Base-by-base conservation (phyloP, 2,329 filamentous ascomycete species). In the Leptosphaerulina australis region DNA sequence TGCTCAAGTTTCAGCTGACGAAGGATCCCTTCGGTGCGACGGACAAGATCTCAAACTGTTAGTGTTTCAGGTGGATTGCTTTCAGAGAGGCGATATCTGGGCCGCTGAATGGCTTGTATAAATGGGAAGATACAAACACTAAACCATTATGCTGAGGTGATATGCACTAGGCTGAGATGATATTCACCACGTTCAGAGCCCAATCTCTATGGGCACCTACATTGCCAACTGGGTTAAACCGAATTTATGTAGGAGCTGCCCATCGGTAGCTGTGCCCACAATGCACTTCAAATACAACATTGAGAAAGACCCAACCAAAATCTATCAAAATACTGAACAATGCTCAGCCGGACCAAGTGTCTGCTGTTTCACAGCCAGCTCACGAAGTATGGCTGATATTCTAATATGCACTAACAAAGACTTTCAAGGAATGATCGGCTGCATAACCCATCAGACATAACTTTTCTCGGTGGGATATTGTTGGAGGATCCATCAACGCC, bases 371-470 rank as follows among this genome's bases (percentile, higher is more conserved):
- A n/a, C n/a, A n/a, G n/a, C 12, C 28, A 30, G 11, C 5, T 11
- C 5, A 25, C 11, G 24, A 25, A 6, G 11, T 11, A 25, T 5
- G 24, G 24, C 24, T 11, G 24, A 25, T 25, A 6, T 11, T 11
- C 24, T 11, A 25, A 25, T n/a, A n/a, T n/a, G n/a, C n/a, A n/a
- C n/a, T n/a, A n/a, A n/a, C n/a, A n/a, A n/a, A 5, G 5, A 29
- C 26, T n/a, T 44, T 46, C 22, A 17, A 17, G 46, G 53, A 22
- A 49, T 49, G 26, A 43, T 43, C 29, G 44, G 53, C 53, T 5
- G 53, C 53, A 22, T 56, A 49, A 8, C 30, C 14, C 15, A 33
- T 33, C 2, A 33, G 30, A 20, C 14, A 22, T 11, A 8, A 14
- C n/a, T 14, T 33, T 2, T 21, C 39, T 4, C 5, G n/a, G n/a